Evolutionary conservation across 345 rosid species (phyloP).

Genomic region (Salix viminalis): DNA sequence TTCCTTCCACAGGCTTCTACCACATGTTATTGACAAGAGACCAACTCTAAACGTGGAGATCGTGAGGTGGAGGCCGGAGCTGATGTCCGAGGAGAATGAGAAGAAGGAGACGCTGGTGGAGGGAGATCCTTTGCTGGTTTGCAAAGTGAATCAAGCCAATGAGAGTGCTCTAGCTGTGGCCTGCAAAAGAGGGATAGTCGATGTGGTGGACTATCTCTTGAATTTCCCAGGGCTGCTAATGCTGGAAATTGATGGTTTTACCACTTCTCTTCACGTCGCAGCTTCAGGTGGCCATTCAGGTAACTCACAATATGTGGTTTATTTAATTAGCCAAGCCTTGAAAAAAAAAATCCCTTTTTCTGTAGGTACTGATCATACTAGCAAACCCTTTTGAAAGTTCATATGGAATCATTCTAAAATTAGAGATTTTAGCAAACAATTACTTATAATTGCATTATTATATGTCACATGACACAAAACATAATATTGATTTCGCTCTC

Average conservation of each 20-base stretch:
- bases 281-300: slow-evolving; percentile 39
- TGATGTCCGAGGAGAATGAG: slow-evolving; percentile 28
- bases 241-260: slow-evolving; percentile 28
- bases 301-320: neutral
- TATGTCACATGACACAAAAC: no score
- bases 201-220: slow-evolving; percentile 24
- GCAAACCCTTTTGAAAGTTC: no score
- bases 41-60: slow-evolving; percentile 28
- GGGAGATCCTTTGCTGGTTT: slow-evolving; percentile 20
- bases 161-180: slow-evolving; percentile 30
- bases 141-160: slow-evolving; percentile 10
- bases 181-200: slow-evolving; percentile 27
- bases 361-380: no score
- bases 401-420: no score
- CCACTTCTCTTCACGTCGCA: slow-evolving; percentile 41
- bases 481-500: no score
- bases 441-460: no score
- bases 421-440: no score
- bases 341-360: no score
- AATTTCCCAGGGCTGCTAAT: slow-evolving; percentile 19
- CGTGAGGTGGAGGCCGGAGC: slow-evolving; percentile 37
- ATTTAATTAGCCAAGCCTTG: no score
- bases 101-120: slow-evolving; percentile 39
- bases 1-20: slow-evolving; percentile 4
- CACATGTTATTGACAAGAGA: slow-evolving; percentile 6